These are phyloP conservation scores for Venturia asperata DNA, from an alignment of 2,329 filamentous ascomycete genomes.

Conservation along the genomic window DNA sequence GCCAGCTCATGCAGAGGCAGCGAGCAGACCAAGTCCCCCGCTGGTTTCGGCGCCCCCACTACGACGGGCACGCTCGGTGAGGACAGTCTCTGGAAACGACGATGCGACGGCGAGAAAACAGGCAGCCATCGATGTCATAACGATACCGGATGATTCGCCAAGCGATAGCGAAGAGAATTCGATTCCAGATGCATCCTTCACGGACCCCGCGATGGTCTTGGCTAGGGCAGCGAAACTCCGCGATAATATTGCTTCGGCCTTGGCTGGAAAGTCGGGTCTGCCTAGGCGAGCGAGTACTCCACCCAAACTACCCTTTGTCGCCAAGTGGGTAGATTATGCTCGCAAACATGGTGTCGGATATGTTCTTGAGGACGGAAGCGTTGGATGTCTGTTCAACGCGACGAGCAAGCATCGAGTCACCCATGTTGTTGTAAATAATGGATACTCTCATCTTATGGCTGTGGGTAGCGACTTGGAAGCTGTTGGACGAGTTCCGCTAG, in stretches of 20 bases:
- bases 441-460: constrained; percentile 63
- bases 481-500: constrained; percentile 45
- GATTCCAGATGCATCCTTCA: constrained; percentile 28
- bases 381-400: constrained; percentile 58
- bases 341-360: constrained; percentile 82
- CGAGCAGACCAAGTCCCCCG: constrained; percentile 4
- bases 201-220: constrained; percentile 41
- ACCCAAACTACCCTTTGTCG: constrained; percentile 51
- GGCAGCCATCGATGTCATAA: constrained; percentile 21
- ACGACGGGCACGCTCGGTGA: background rate
- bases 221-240: constrained; percentile 39
- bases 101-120: constrained; percentile 9
- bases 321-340: constrained; percentile 82
- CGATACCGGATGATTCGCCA: constrained; percentile 25
- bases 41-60: background rate
- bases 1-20: background rate
- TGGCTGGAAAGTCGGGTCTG: constrained; percentile 33
- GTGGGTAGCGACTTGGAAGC: constrained; percentile 38
- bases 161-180: constrained; percentile 25
- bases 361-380: constrained; percentile 72
- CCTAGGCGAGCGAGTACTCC: constrained; percentile 40
- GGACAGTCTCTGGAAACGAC: constrained; percentile 4
- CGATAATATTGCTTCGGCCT: constrained; percentile 40
- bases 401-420: constrained; percentile 52
- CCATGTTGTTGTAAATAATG: constrained; percentile 63